phyloP scores from a whole-genome alignment of 768 basidiomycete species.

The Boletus fagicola region DNA sequence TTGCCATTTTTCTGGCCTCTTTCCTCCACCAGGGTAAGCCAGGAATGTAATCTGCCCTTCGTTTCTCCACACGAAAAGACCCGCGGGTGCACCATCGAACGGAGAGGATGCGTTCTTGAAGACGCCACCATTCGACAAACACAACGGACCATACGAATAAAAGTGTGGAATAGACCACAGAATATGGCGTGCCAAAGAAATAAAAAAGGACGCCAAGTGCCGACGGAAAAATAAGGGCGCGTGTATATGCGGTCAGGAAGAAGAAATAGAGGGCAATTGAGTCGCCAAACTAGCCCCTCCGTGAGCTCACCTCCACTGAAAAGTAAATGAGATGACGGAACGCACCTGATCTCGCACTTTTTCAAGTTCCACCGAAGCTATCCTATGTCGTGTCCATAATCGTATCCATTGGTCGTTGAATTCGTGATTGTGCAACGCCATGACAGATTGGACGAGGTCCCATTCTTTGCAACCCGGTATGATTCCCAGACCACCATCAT shows the following conservation, averaged over 20 bases:
- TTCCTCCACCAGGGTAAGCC: constrained; percentile 71
- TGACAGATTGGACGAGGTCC: constrained; percentile 77
- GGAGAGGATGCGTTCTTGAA: constrained; percentile 80
- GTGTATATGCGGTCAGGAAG: constrained; percentile 83
- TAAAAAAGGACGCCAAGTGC: constrained; percentile 66
- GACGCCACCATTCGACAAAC: constrained; percentile 92
- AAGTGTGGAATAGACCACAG: constrained; percentile 69
- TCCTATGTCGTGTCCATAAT: constrained; percentile 65
- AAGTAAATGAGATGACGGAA: not conserved
- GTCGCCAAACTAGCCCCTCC: constrained; percentile 62
- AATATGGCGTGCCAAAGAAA: constrained; percentile 70
- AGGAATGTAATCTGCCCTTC: constrained; percentile 55
- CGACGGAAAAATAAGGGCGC: constrained; percentile 75
- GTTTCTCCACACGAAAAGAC: constrained; percentile 72
- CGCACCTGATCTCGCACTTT: constrained; percentile 70
- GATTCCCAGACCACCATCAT: constrained; percentile 86
- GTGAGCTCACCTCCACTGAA: not conserved
- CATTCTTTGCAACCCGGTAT: constrained; percentile 69
- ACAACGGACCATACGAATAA: constrained; percentile 80
- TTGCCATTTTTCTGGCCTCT: constrained; percentile 64
- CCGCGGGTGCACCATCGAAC: constrained; percentile 80
- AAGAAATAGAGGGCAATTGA: constrained; percentile 84
- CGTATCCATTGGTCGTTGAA: constrained; percentile 82
- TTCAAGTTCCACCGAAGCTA: constrained; percentile 63
- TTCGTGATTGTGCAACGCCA: constrained; percentile 79